Conservation (phyloP, 164 flowering plant species). For the Kingdonia uniflora region DNA sequence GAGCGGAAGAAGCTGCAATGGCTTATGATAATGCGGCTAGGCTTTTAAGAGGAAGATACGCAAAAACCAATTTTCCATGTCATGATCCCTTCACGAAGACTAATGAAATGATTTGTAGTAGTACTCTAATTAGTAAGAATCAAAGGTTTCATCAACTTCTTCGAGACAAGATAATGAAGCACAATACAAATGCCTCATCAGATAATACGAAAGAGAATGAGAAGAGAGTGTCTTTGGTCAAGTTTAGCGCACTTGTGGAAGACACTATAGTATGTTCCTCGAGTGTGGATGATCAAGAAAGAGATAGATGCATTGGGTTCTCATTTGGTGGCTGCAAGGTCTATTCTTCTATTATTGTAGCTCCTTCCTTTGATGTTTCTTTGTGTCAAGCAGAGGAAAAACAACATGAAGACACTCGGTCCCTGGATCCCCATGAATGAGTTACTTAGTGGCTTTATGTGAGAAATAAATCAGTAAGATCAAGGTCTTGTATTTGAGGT, state of each 20-base stretch:
- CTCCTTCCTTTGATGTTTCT: slow-evolving; percentile 43
- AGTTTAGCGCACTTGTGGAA: slow-evolving; percentile 21
- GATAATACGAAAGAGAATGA: neutral
- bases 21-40: slow-evolving; percentile 51
- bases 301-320: slow-evolving; percentile 10
- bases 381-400: slow-evolving; percentile 4
- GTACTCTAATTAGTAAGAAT: slow-evolving; percentile 19
- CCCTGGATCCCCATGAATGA: too few relatives aligned
- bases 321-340: slow-evolving; percentile 39
- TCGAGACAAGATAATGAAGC: slow-evolving; percentile 35
- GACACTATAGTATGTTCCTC: slow-evolving; percentile 35
- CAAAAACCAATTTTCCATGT: slow-evolving; percentile 42
- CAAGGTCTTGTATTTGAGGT: too few relatives aligned
- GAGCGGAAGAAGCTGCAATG: slow-evolving; percentile 47
- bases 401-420: slow-evolving; percentile 8
- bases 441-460: too few relatives aligned
- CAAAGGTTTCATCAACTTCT: slow-evolving; percentile 34
- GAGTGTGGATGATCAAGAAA: slow-evolving; percentile 1
- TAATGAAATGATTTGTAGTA: slow-evolving; percentile 19
- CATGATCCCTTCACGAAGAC: slow-evolving; percentile 10
- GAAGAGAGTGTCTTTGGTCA: neutral
- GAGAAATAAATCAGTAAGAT: too few relatives aligned
- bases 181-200: slow-evolving; percentile 17
- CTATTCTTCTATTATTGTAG: slow-evolving; percentile 46
- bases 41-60: slow-evolving; percentile 44